These are phyloP conservation scores for Blastocystis sp. DNA, from an alignment of 352 stramenopile species.

Conservation along the genomic window DNA sequence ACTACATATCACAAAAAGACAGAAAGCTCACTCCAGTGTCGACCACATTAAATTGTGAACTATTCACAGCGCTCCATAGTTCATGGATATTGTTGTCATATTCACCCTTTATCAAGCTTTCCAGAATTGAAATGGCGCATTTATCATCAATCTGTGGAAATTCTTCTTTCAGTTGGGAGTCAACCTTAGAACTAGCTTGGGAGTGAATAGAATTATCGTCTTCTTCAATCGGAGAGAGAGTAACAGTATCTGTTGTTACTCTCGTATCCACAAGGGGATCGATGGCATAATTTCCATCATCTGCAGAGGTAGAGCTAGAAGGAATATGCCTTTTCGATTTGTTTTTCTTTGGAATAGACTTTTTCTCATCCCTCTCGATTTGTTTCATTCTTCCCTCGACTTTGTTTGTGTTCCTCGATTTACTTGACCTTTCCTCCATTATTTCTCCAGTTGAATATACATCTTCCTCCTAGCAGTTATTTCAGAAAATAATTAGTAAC, in stretches of 20 bases:
- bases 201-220: background rate
- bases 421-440: background rate
- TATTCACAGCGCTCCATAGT: conserved; percentile 16
- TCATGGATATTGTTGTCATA: conserved; percentile 26
- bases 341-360: background rate
- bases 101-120: conserved; percentile 36
- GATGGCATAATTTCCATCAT: background rate
- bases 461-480: conserved; percentile 21
- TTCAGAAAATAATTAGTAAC: background rate
- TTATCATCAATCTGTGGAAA: background rate
- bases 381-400: background rate
- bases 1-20: background rate
- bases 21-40: background rate
- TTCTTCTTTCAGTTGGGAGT: background rate
- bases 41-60: background rate
- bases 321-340: background rate
- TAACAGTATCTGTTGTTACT: background rate
- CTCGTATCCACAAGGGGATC: background rate
- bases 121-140: background rate
- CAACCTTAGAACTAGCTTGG: background rate
- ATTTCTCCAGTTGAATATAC: background rate
- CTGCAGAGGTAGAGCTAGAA: background rate
- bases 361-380: background rate
- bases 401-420: background rate
- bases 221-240: background rate